Evolutionary conservation across 768 basidiomycete species (phyloP), one percentile per base, ranked within the genome.

Genomic region (Psilocybe cubensis): DNA sequence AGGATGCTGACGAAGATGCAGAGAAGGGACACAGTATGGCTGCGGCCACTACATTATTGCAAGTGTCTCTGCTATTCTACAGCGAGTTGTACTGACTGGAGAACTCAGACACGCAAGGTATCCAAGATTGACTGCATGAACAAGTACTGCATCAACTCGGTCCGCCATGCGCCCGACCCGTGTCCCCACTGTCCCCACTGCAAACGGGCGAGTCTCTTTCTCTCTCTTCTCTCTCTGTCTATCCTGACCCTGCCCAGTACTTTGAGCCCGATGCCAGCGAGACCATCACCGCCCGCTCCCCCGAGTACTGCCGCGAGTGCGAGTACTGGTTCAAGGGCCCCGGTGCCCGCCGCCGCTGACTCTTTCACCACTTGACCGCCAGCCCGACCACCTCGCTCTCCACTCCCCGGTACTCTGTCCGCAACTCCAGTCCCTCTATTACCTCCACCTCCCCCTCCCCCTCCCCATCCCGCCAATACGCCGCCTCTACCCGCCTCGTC

Each of bases 381-480:
- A 90, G 71, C 20, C 91, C 92, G 35, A 89, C 74, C 20, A 92
- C 85, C 64, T 94, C 92, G 72, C 87, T 92, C 72, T 91, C 91
- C 1, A 97, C 93, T 24, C 91, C 91, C 57, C 85, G 82, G 69
- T 94, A 96, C 67, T 83, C 75, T 2, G 95, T 96, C 69, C 93
- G 80, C 66, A 96, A 84, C 57, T 72, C 75, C 54, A 48, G 14
- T 18, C 67, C 64, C 43, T 62, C 9, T 35, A 46, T 61, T 49
- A 49, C 46, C 23, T 62, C 68, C 27, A 52, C 61, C 71, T 55
- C 18, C 72, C 68, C 23, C 18, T 18, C 21, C 29, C 31, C 31
- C 48, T 35, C 41, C 44, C 38, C 54, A 43, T 35, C 29, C 3
- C 74, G 70, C 95, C 95, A 96, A 69, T 97, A 98, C 44, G 85